Evolutionary conservation across 2,329 filamentous ascomycete genomes (phyloP).

Genomic region (Ceratocystiopsis minuta): DNA sequence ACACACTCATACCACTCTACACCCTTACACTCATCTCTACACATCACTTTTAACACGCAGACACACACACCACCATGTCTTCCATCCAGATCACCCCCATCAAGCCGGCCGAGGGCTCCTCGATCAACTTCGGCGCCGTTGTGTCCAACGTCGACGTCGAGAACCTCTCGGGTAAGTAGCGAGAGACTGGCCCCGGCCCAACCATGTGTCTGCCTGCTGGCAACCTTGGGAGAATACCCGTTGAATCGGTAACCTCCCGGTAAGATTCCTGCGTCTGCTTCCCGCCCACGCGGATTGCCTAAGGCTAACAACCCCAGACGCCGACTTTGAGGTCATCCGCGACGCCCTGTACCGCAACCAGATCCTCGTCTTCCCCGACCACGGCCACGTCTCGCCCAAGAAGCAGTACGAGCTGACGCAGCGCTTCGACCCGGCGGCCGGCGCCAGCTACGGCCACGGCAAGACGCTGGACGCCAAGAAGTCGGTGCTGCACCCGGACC

Average conservation of each 20-base stretch:
- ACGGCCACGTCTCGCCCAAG: constrained; percentile 43
- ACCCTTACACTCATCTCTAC: not conserved
- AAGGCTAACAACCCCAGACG: constrained; percentile 25
- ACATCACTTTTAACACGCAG: not conserved
- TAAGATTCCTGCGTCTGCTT: too few species aligned
- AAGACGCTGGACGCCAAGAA: constrained; percentile 48
- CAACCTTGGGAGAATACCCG: constrained; percentile 11
- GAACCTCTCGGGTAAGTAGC: constrained; percentile 37
- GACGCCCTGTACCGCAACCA: constrained; percentile 50
- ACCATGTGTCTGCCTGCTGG: constrained; percentile 2
- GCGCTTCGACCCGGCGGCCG: constrained; percentile 46
- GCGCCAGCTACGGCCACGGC: constrained; percentile 51
- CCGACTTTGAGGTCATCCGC: constrained; percentile 45
- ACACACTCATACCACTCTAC: not conserved
- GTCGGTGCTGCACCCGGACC: constrained; percentile 55
- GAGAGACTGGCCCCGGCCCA: not conserved
- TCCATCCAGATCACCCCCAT: constrained; percentile 7
- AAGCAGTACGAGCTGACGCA: constrained; percentile 59
- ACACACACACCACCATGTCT: constrained; percentile 8
- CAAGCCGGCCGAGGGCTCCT: constrained; percentile 6
- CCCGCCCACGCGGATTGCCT: too few species aligned
- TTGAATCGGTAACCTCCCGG: constrained; percentile 13
- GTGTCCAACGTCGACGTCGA: constrained; percentile 42
- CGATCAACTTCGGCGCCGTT: constrained; percentile 40
- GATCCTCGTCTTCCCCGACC: constrained; percentile 53